Evolutionary conservation across 768 basidiomycete species (phyloP).

Genomic region (Russula griseocarnosa): DNA sequence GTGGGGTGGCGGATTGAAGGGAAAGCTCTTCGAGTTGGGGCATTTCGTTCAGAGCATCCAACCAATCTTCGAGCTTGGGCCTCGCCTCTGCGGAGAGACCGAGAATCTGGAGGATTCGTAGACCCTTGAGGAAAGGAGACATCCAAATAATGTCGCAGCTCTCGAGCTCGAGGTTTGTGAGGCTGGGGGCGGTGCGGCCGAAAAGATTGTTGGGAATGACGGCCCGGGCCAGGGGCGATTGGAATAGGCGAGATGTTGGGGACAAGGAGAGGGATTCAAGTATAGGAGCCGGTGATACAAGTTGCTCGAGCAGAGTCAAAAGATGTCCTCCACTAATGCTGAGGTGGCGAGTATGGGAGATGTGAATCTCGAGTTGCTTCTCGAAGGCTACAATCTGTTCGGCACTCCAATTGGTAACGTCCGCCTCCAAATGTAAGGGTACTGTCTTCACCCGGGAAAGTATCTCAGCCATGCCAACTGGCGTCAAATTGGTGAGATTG

Average conservation of each 20-base stretch:
- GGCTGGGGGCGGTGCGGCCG: too few species aligned
- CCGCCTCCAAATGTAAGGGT: slow-evolving; percentile 8
- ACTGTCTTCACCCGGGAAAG: slow-evolving; percentile 8
- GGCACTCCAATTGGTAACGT: not conserved
- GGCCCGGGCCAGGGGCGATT: too few species aligned
- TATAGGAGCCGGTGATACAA: not conserved
- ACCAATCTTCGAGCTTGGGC: slow-evolving; percentile 12
- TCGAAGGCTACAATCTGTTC: not conserved
- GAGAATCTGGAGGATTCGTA: slow-evolving; percentile 6
- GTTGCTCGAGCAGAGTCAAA: not conserved
- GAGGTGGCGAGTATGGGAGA: slow-evolving; percentile 9
- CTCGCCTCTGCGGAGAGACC: not conserved
- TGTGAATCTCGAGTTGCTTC: not conserved
- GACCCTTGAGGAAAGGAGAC: not conserved
- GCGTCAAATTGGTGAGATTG: not conserved
- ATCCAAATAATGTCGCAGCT: too few species aligned
- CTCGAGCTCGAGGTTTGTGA: too few species aligned
- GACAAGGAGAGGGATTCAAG: not conserved
- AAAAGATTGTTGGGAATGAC: not conserved
- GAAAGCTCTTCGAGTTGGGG: slow-evolving; percentile 10
- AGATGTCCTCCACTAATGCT: not conserved
- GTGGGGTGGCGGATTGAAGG: slow-evolving; percentile 8
- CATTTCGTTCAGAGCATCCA: slow-evolving; percentile 19
- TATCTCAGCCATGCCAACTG: not conserved
- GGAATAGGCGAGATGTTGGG: too few species aligned